Evolutionary conservation across 2,329 filamentous ascomycete genomes (phyloP), one percentile per base, ranked within the genome.

Genomic region (Davidsoniella eucalypti): DNA sequence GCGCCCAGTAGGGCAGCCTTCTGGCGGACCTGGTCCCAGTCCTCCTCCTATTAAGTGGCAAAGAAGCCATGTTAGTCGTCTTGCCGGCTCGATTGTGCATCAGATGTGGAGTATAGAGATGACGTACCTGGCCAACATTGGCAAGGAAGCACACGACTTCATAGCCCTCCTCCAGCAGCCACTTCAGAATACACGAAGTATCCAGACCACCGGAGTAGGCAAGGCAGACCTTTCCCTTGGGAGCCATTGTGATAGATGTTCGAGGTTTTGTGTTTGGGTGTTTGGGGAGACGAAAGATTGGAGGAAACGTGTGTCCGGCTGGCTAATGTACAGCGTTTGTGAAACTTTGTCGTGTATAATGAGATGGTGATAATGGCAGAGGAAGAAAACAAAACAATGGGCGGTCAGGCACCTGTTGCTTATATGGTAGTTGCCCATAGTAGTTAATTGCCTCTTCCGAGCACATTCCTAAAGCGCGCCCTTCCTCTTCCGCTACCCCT

Each of bases 101-200:
- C 16, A 43, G 29, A 12, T 33, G 12, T 3, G 29, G 12, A 9
- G 29, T 9, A 33, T 12, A 12, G 29, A 33, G 29, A 33, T 12
- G 23, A 21, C 47, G 12, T 47, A 78, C 75, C 65, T 84, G 79
- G 47, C 80, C 80, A 58, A 82, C 75, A 67, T 83, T 71, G 65
- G 77, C 78, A 65, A 80, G 67, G 57, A 64, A 67, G 58, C 63
- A 65, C 41, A 55, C 54, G 17, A 55, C 54, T 41, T 54, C 52
- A 33, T 55, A 55, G 43, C 49, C 49, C 44, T 55, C 48, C 23
- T 52, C 56, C 41, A 68, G 61, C 12, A 69, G 61, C 63, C 63
- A 70, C 54, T 59, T 61, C 18, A 68, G 58, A 52, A 69, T 69
- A 5, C 61, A 64, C 23, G 61, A 64, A 47, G 67, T 69, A 54